Evolutionary conservation across 106 monocot genomes (phyloP).

Genomic region (Platanthera guangdongensis): DNA sequence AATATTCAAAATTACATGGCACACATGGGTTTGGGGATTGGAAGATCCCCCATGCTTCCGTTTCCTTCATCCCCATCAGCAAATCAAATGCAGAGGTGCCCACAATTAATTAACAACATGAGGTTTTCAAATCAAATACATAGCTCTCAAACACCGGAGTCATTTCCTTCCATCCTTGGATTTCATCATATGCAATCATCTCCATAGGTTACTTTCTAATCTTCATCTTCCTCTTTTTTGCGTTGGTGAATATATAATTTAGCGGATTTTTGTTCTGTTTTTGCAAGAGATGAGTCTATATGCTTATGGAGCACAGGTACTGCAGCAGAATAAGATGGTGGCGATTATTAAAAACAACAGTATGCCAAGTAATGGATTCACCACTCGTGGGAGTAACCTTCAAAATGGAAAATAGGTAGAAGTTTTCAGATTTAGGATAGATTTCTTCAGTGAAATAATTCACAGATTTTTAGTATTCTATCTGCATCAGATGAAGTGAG

Average conservation of each 20-base stretch:
- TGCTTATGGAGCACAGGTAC: conserved; percentile 29
- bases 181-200: conserved; percentile 44
- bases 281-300: conserved; percentile 47
- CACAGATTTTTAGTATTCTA: too few species aligned
- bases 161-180: conserved; percentile 25
- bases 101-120: conserved; percentile 3
- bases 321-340: conserved; percentile 36
- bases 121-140: conserved; percentile 45
- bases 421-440: too few species aligned
- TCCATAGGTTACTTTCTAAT: conserved; percentile 24
- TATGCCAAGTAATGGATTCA: conserved; percentile 16
- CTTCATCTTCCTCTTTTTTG: too few species aligned
- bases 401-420: conserved; percentile 11
- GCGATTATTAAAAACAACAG: conserved; percentile 9
- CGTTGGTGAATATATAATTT: not conserved
- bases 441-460: too few species aligned
- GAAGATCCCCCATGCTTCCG: conserved; percentile 15
- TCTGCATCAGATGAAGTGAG: too few species aligned
- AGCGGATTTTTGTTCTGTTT: not conserved
- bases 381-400: conserved; percentile 16
- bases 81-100: conserved; percentile 8
- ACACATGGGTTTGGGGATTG: conserved; percentile 31
- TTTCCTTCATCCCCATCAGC: conserved; percentile 6
- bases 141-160: conserved; percentile 17
- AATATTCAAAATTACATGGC: conserved; percentile 45